Evolutionary conservation across 2,329 filamentous ascomycete species (phyloP).

Genomic region (Monilinia laxa): DNA sequence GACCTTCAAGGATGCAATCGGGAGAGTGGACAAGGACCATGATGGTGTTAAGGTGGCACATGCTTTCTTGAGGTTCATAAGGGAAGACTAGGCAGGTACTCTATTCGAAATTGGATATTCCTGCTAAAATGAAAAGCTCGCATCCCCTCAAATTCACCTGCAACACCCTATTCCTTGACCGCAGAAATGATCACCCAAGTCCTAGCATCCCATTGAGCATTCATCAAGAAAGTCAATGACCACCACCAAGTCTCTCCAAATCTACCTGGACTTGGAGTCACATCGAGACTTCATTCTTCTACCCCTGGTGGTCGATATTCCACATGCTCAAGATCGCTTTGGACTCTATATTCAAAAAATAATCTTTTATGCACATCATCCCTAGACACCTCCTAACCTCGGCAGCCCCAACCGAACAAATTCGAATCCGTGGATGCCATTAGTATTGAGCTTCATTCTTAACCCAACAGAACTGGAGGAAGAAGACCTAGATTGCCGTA

Average conservation of each 20-base stretch:
- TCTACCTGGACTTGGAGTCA: neutral
- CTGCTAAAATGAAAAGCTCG: neutral
- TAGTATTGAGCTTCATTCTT: no score
- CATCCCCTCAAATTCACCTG: neutral
- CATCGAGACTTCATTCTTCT: neutral
- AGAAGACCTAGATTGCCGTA: no score
- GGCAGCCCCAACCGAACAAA: no score
- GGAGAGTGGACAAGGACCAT: conserved; percentile 64
- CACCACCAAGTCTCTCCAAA: neutral
- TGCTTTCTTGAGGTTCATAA: conserved; percentile 74
- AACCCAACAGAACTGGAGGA: no score
- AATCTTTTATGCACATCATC: no score
- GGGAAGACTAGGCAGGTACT: conserved; percentile 47
- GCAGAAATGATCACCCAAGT: neutral
- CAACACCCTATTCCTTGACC: neutral
- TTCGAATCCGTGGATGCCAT: no score
- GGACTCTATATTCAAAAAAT: no score
- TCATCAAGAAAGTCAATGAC: neutral
- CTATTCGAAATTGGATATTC: neutral
- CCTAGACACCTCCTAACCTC: no score
- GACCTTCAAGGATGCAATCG: conserved; percentile 66
- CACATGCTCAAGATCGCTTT: neutral
- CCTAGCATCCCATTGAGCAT: neutral
- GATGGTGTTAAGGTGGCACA: conserved; percentile 76
- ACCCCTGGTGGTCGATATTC: neutral